Base-by-base conservation (phyloP, 371 early-diverging fungal species). In the Chytridium lagenaria region DNA sequence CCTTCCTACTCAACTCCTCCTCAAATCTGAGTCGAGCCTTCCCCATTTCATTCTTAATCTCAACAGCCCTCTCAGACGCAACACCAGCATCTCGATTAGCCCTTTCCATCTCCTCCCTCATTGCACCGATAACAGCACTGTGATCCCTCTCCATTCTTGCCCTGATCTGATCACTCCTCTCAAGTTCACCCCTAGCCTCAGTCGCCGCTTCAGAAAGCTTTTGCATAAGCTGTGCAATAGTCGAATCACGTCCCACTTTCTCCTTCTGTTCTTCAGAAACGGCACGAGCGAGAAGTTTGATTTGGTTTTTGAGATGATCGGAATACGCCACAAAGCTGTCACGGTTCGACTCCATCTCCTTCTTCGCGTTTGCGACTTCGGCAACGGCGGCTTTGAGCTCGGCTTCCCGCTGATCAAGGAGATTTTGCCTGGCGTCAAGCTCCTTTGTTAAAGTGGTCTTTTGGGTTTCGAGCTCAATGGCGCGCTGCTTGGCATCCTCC, bases 1-100 rank as follows among this genome's bases (percentile, higher is more conserved):
- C n/a, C n/a, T 50, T 67, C 59, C 33, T 36, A 34, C 51, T 68
- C 64, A 10, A 68, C 52, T n/a, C 52, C 19, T 7, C 16, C 2
- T 1, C 23, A 73, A 26, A 55, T 5, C 57, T n/a, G 36, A 61
- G 22, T 31, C 34, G 12, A n/a, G 37, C 69, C 50, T 59, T 3
- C 59, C 40, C 64, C 55, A 72, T 23, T 30, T 61, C n/a, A 19
- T 44, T 12, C 63, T 65, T 61, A 2, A 77, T n/a, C 10, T n/a
- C 44, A 2, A 38, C 28, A 30, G 51, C 49, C 31, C 49, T 31
- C 36, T 61, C 61, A 30, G 10, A 7, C 3, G 61, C 12, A 28
- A 16, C 61, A 3, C 19, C 36, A 33, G 61, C 36, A 61, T 34
- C 36, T 7, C 61, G 61, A 31, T 61, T 30, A 15, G 37, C 61